A percentile compares a stretch with the other conserved stretches of the same genome.
phyloP scores from a whole-genome alignment of 192 early-diverging fungal genomes.

The Jimgerdemannia lactiflua region DNA sequence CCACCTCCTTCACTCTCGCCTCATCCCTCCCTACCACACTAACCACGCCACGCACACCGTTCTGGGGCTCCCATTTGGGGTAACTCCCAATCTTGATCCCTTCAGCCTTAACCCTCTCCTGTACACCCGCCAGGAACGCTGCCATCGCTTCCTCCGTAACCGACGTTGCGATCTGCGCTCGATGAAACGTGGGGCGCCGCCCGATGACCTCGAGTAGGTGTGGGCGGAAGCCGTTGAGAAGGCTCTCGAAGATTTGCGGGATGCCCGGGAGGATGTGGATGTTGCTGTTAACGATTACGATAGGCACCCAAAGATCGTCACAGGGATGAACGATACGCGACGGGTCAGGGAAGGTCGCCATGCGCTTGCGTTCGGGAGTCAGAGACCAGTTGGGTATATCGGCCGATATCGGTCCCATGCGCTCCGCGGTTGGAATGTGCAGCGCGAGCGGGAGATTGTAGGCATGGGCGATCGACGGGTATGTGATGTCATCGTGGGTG shows the following conservation, averaged over 20 bases:
- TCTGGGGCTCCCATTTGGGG: constrained; percentile 36
- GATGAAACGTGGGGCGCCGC: constrained; percentile 18
- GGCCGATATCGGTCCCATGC: constrained; percentile 42
- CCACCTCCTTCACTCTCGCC: constrained; percentile 21
- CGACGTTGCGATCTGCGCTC: constrained; percentile 42
- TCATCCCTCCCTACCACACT: constrained; percentile 50
- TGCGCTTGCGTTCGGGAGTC: constrained; percentile 49
- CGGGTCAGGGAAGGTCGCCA: constrained; percentile 60
- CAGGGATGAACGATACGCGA: constrained; percentile 38
- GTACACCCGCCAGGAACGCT: constrained; percentile 29
- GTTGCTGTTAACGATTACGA: constrained; percentile 62
- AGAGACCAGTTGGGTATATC: constrained; percentile 15
- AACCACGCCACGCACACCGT: constrained; percentile 40
- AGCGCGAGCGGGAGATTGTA: constrained; percentile 48
- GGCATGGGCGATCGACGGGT: constrained; percentile 56
- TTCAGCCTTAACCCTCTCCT: constrained; percentile 15
- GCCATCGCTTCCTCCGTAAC: constrained; percentile 47
- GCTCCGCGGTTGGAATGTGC: constrained; percentile 49
- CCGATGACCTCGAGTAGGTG: constrained; percentile 10
- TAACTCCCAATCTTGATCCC: constrained; percentile 53
- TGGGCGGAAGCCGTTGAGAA: constrained; percentile 26
- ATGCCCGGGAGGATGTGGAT: constrained; percentile 70
- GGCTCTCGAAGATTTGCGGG: constrained; percentile 58
- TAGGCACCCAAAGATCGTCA: constrained; percentile 65
- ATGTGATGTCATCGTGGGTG: constrained; percentile 70